Evolutionary conservation across 495 filamentous ascomycete species (phyloP).

Genomic region (Endocarpon pusillum): DNA sequence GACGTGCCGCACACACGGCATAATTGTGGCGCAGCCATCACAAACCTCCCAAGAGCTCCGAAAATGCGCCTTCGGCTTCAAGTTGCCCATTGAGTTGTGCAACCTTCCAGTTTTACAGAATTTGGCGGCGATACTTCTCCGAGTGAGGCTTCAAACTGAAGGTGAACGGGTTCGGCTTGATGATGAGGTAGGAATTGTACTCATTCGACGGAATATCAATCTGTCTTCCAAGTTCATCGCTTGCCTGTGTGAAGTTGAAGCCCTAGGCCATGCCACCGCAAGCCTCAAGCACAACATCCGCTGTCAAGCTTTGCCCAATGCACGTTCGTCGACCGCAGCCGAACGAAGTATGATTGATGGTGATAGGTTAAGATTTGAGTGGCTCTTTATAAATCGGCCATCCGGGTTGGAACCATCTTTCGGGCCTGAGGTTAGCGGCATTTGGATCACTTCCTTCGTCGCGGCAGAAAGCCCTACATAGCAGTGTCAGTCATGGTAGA

Average conservation of each 20-base stretch:
- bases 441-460: slow-evolving; percentile 1
- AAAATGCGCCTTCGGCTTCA: no score
- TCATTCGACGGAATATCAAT: slow-evolving; percentile 1
- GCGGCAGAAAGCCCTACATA: slow-evolving; percentile 1
- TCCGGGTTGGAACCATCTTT: slow-evolving; percentile 1
- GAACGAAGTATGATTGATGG: slow-evolving; percentile 1
- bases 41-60: no score
- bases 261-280: not conserved
- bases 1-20: no score
- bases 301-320: not conserved
- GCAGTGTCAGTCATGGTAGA: no score
- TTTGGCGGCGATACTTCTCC: not conserved
- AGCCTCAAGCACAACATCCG: not conserved
- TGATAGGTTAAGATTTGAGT: not conserved
- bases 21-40: no score
- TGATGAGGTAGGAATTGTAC: not conserved
- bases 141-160: not conserved
- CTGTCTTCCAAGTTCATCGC: not conserved
- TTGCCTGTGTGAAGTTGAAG: no score
- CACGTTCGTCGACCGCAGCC: no score
- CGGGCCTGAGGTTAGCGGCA: not conserved
- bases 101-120: no score
- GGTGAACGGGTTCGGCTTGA: not conserved
- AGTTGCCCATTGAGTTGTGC: no score
- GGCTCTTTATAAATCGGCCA: not conserved